phyloP scores from a whole-genome alignment of 352 stramenopile species.

The Pythium apleroticum region DNA sequence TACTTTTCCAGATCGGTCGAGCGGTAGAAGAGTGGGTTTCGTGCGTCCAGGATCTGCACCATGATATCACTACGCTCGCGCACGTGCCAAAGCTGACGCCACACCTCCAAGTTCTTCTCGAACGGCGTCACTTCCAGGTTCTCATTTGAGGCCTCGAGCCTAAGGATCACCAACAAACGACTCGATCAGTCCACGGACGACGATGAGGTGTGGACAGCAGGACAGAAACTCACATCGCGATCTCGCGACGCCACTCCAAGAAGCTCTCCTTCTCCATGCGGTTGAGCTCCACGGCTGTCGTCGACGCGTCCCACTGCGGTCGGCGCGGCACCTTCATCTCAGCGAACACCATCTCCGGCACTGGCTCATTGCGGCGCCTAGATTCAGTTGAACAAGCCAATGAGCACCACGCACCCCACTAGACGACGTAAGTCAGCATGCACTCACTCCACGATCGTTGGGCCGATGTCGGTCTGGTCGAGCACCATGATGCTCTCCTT shows the following conservation, averaged over 20 bases:
- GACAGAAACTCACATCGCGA: conserved; percentile 79
- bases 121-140: conserved; percentile 96
- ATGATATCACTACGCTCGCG: conserved; percentile 97
- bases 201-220: not conserved
- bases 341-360: conserved; percentile 89
- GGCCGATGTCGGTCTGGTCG: conserved; percentile 52
- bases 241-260: conserved; percentile 95
- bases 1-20: conserved; percentile 96
- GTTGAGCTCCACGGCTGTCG: conserved; percentile 96
- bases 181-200: not conserved
- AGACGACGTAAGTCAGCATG: not conserved
- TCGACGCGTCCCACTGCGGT: conserved; percentile 93
- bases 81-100: conserved; percentile 99
- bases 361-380: conserved; percentile 52
- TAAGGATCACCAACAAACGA: conserved; percentile 27
- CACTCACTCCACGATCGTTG: conserved; percentile 69
- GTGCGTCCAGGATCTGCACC: conserved; percentile 98
- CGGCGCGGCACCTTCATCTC: conserved; percentile 97
- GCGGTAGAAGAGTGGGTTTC: conserved; percentile 98
- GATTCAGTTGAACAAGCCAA: not conserved
- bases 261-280: conserved; percentile 96
- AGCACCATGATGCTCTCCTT: conserved; percentile 87
- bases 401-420: not conserved
- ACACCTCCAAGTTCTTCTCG: conserved; percentile 99
- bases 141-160: conserved; percentile 73